These are phyloP conservation scores for Tolypocladium amazonense DNA, from an alignment of 2,329 filamentous ascomycete genomes.

Conservation along the genomic window DNA sequence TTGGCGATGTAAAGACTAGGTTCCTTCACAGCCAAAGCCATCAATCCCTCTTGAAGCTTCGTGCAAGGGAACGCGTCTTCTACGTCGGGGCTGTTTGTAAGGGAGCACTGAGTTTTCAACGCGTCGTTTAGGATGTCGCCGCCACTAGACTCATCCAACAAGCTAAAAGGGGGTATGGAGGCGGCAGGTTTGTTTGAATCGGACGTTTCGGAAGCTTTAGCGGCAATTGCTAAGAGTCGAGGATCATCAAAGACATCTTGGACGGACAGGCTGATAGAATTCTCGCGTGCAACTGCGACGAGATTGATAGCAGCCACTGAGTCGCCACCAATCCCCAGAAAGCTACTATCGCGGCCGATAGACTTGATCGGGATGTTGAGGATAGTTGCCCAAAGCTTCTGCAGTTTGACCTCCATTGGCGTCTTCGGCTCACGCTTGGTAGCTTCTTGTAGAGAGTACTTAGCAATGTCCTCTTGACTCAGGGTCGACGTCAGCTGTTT, in stretches of 20 bases:
- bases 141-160: no score
- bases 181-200: neutral
- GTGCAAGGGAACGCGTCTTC: neutral
- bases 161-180: no score
- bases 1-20: neutral
- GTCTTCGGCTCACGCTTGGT: neutral
- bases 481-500: neutral
- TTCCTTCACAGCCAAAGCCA: neutral
- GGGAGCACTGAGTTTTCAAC: no score
- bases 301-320: conserved; percentile 12
- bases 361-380: conserved; percentile 2
- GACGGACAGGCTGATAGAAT: neutral
- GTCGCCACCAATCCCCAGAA: conserved; percentile 11
- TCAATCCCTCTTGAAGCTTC: neutral
- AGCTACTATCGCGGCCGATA: conserved; percentile 8
- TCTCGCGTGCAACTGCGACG: neutral
- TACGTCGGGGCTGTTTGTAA: no score
- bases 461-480: no score
- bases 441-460: no score
- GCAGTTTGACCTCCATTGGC: conserved; percentile 3
- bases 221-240: neutral
- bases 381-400: conserved; percentile 7
- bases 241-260: neutral
- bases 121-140: no score
- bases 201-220: neutral